A percentile compares a stretch with the other conserved stretches of the same genome.
These are phyloP conservation scores for Bipolaris cookei DNA, from an alignment of 2,329 filamentous ascomycete species.

Conservation along the genomic window DNA sequence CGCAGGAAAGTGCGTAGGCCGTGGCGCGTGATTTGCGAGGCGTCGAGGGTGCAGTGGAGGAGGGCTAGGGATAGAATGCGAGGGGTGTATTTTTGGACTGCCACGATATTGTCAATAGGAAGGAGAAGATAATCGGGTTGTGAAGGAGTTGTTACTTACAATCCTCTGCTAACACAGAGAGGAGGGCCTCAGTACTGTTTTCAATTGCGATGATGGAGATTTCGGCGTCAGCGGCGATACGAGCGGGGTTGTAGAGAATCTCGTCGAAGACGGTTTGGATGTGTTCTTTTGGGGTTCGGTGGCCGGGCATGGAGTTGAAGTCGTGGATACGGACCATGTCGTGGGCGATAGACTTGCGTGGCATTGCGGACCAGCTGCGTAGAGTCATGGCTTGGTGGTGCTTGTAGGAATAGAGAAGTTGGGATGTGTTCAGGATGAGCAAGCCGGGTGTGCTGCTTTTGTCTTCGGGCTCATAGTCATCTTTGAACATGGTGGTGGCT, in stretches of 20 bases:
- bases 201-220: conserved; percentile 76
- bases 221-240: conserved; percentile 58
- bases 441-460: conserved; percentile 60
- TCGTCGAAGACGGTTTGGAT: conserved; percentile 70
- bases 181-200: conserved; percentile 65
- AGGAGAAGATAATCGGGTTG: neutral
- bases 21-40: conserved; percentile 32
- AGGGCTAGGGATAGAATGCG: conserved; percentile 44
- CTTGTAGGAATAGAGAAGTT: conserved; percentile 77
- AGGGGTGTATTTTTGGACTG: conserved; percentile 35
- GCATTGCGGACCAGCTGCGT: conserved; percentile 63
- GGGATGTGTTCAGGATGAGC: conserved; percentile 78
- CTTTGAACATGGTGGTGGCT: conserved; percentile 22
- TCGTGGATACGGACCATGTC: conserved; percentile 59
- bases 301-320: conserved; percentile 68
- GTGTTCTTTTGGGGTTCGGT: conserved; percentile 66
- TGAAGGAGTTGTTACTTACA: conserved; percentile 52
- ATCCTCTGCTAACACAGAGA: conserved; percentile 64
- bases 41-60: conserved; percentile 30
- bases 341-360: conserved; percentile 67
- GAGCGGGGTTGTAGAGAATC: conserved; percentile 58
- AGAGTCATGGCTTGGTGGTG: conserved; percentile 66
- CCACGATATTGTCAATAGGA: neutral
- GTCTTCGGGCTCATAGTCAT: conserved; percentile 27
- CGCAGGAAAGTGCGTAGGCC: conserved; percentile 39